Evolutionary conservation across 139 green algal species (phyloP), one percentile per base, ranked within the genome.

Genomic region (Medakamo hakoo): DNA sequence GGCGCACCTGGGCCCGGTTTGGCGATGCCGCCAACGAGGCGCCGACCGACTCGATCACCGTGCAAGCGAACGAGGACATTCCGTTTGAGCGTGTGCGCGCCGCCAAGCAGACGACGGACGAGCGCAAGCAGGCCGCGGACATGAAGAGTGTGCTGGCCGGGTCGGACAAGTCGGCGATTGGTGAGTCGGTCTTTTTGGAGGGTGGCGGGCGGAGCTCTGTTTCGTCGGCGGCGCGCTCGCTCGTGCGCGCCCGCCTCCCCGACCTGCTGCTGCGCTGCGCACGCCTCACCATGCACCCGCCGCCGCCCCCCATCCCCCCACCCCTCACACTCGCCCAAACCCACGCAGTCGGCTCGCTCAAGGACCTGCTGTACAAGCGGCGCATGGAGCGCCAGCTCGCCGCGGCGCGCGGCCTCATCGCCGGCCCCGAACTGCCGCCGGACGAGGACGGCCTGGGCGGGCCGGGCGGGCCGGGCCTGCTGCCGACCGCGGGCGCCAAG

Each of bases 351-450:
- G 60, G 64, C 27, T 67, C 58, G 63, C 74, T 95, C 64, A 85
- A 83, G 64, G 87, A 95, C 63, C 83, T 93, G 71, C 73, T 94
- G 52, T 88, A 92, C 74, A 84, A 88, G 76, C 82, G 79, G 71
- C 79, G 84, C 60, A 92, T 92, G 85, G 85, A 94, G 78, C 70
- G 91, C 25, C 90, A 97, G 75, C 79, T 95, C 65, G 71, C 88
- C 62, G 78, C 80, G 30, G 86, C 84, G 20, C 84, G 88, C 65
- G 87, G 87, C 19, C 72, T 90, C 26, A 70, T 88, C 9, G 75
- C 69, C 18, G 82, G 74, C 19, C 76, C 84, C 22, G 87, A 95
- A 73, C 83, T 80, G 71, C 80, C 90, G 4, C 86, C 86, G 23
- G 78, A 73, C 9, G 90, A 97, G 56, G 85, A 84, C 32, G 71